These are phyloP conservation scores for Ophryocystis elektroscirrha DNA, from an alignment of 169 alveolate species.

Conservation along the genomic window DNA sequence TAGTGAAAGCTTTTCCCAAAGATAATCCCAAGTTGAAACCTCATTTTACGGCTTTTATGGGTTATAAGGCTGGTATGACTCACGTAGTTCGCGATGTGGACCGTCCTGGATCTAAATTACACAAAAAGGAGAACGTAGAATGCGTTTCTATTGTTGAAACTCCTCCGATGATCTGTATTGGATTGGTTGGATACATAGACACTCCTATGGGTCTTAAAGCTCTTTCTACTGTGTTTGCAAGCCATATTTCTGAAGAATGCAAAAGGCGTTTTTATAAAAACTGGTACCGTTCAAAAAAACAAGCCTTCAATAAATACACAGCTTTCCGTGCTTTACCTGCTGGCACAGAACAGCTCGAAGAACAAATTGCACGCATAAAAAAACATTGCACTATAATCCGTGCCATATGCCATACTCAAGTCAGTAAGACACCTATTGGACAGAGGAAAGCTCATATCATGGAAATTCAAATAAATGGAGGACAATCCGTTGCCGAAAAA, in stretches of 20 bases:
- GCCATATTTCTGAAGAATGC: constrained; percentile 83
- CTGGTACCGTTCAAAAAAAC: constrained; percentile 82
- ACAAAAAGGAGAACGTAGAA: constrained; percentile 97
- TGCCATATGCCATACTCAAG: constrained; percentile 96
- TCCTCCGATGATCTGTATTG: constrained; percentile 96
- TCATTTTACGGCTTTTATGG: constrained; percentile 96
- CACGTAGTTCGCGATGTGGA: constrained; percentile 95
- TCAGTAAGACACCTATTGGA: constrained; percentile 70
- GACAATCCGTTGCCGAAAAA: constrained; percentile 72
- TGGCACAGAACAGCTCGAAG: constrained; percentile 61
- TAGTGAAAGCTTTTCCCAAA: constrained; percentile 76
- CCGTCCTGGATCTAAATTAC: constrained; percentile 87
- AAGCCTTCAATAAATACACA: constrained; percentile 93
- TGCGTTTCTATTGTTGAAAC: constrained; percentile 94
- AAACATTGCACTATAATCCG: constrained; percentile 64
- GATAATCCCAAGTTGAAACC: constrained; percentile 80
- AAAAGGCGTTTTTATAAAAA: constrained; percentile 94
- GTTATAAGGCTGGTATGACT: constrained; percentile 99
- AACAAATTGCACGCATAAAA: constrained; percentile 81
- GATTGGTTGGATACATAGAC: constrained; percentile 95
- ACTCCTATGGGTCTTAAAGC: constrained; percentile 97
- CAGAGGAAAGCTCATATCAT: constrained; percentile 91
- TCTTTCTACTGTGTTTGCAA: constrained; percentile 93
- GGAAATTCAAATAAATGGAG: constrained; percentile 99
- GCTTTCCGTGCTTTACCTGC: constrained; percentile 56